A percentile compares a stretch with the other conserved stretches of the same genome.
Evolutionary conservation across 768 basidiomycete genomes (phyloP).

Genomic region (Hygrophoropsis aurantiaca): DNA sequence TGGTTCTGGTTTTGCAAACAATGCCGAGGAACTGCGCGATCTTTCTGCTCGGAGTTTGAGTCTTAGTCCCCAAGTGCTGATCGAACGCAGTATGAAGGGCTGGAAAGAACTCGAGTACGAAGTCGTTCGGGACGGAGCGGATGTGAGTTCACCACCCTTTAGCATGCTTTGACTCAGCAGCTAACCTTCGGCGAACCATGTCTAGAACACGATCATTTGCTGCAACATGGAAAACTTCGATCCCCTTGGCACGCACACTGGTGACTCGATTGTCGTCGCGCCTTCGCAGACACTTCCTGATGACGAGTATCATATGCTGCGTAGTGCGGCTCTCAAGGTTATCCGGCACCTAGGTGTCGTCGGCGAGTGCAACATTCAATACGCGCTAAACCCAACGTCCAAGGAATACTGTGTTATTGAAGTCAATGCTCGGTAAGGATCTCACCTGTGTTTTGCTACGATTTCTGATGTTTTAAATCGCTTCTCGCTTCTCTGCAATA

Average conservation of each 20-base stretch:
- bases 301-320: conserved; percentile 98
- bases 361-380: conserved; percentile 97
- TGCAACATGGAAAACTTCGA: conserved; percentile 99
- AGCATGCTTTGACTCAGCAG: too few species aligned
- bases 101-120: conserved; percentile 99
- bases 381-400: conserved; percentile 90
- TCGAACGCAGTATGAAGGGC: conserved; percentile 98
- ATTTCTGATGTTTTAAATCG: conserved; percentile 5
- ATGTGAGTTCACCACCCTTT: conserved; percentile 54
- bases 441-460: neutral
- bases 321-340: conserved; percentile 95
- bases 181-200: too few species aligned
- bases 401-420: conserved; percentile 98
- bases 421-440: conserved; percentile 83
- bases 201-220: conserved; percentile 98
- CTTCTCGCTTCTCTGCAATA: conserved; percentile 1
- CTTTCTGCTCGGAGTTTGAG: conserved; percentile 88
- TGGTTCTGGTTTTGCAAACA: conserved; percentile 95
- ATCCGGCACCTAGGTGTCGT: conserved; percentile 89
- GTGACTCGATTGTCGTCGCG: conserved; percentile 98
- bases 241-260: conserved; percentile 97
- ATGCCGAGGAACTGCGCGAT: conserved; percentile 92
- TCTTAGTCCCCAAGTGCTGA: conserved; percentile 92
- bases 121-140: conserved; percentile 96
- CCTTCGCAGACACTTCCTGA: conserved; percentile 98